These are phyloP conservation scores for Hericium rajendrae DNA, from an alignment of 768 basidiomycete species.

Conservation along the genomic window DNA sequence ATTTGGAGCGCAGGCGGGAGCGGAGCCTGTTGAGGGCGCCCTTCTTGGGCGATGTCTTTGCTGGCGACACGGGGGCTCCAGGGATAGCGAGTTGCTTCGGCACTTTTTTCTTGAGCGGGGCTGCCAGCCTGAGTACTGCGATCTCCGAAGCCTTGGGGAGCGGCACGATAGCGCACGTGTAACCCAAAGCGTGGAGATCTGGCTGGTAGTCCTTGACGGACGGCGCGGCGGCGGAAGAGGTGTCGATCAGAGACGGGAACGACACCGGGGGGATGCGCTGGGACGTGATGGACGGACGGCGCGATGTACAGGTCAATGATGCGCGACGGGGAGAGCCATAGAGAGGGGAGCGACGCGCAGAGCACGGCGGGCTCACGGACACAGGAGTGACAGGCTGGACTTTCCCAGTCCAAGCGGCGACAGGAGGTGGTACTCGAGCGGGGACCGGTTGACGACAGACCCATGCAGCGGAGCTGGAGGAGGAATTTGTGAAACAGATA, in stretches of 20 bases:
- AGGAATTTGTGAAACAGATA: not conserved
- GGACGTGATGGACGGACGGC: slow-evolving; percentile 30
- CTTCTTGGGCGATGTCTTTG: slow-evolving; percentile 8
- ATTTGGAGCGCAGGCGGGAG: slow-evolving; percentile 28
- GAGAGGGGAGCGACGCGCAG: slow-evolving; percentile 10
- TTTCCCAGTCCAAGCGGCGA: slow-evolving; percentile 53
- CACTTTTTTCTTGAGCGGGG: not conserved
- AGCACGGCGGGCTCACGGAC: slow-evolving; percentile 24
- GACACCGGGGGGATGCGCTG: slow-evolving; percentile 33
- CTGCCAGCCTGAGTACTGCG: not conserved
- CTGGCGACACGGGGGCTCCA: slow-evolving; percentile 31
- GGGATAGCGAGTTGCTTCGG: slow-evolving; percentile 28
- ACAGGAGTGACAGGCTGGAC: slow-evolving; percentile 65
- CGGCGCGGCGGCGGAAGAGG: slow-evolving; percentile 35
- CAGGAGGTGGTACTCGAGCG: slow-evolving; percentile 40
- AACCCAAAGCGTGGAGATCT: slow-evolving; percentile 53
- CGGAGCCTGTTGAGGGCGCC: slow-evolving; percentile 36
- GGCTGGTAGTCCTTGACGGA: slow-evolving; percentile 37
- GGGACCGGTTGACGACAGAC: slow-evolving; percentile 17
- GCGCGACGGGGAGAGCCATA: slow-evolving; percentile 24
- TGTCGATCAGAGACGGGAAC: slow-evolving; percentile 34
- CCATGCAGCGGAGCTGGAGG: not conserved
- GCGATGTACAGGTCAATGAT: slow-evolving; percentile 15
- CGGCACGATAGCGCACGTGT: slow-evolving; percentile 54
- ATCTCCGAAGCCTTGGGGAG: slow-evolving; percentile 2